Evolutionary conservation across 441 rosid genomes (phyloP), one percentile per base, ranked within the genome.

Genomic region (Adansonia rubrostipa): DNA sequence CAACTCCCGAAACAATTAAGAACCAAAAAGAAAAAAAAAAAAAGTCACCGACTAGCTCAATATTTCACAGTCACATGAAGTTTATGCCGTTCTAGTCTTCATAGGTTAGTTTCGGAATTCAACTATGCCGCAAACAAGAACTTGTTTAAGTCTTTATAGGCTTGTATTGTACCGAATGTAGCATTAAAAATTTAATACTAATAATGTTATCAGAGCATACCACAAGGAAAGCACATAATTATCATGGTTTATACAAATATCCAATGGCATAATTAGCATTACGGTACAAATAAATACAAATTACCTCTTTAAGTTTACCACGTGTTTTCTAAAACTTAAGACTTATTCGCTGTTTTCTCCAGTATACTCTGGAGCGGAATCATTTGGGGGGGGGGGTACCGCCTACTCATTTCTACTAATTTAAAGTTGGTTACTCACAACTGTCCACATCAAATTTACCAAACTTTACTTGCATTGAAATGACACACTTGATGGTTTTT

Each of bases 391-490:
- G 33, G 33, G 33, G 33, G 33, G 1, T 28, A 28, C 33, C 33
- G 33, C 33, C 33, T 28, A 28, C 33, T 28, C 33, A 28, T 28
- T 28, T 28, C 33, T 28, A 28, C 33, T 28, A 28, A 28, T 28
- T 28, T 28, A 28, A 28, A 28, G 33, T 28, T 28, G 33, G 33
- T 28, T 28, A 28, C 33, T 3, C 33, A 1, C n/a, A 51, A 14
- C 48, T 17, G 53, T 53, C 75, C 15, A n/a, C 28, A 40, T 67
- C 10, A 71, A 3, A n/a, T 71, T 5, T 36, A 71, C 48, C 48
- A 54, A 53, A 71, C 50, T 4, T n/a, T 28, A 28, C 33, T 28
- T 28, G 50, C 75, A 71, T n/a, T 71, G 54, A 71, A 54, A 71
- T n/a, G 63, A 9, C 63, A 33, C 28, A 36, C 33, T 28, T 71